Evolutionary conservation across 2,329 filamentous ascomycete species (phyloP).

Genomic region (Colletotrichum lupini): DNA sequence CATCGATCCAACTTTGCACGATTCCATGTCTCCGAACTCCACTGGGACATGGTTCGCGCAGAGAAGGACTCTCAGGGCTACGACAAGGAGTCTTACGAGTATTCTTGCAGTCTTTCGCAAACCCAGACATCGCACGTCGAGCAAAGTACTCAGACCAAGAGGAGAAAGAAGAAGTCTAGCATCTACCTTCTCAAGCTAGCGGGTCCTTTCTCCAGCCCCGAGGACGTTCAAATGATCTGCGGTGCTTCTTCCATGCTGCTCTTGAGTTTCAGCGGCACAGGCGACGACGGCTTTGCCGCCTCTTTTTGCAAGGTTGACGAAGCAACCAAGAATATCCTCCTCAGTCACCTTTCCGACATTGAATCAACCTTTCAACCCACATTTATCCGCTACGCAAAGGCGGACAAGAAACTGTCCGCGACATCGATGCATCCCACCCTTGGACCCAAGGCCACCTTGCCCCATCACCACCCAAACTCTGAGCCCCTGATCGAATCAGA

Average conservation of each 20-base stretch:
- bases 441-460: conserved; percentile 36
- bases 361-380: conserved; percentile 2
- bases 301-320: not conserved
- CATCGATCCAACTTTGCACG: conserved; percentile 25
- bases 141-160: not conserved
- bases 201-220: conserved; percentile 4
- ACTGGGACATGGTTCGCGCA: conserved; percentile 22
- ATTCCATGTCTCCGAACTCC: not conserved
- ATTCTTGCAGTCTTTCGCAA: conserved; percentile 3
- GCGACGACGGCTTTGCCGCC: not conserved
- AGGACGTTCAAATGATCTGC: not conserved
- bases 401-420: conserved; percentile 29
- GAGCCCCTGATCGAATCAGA: not conserved
- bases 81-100: conserved; percentile 34
- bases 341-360: not conserved
- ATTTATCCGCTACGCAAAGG: conserved; percentile 29
- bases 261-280: not conserved
- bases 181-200: conserved; percentile 19
- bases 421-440: conserved; percentile 34
- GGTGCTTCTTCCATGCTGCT: not conserved
- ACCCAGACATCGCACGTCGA: not conserved
- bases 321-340: not conserved
- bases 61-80: conserved; percentile 9
- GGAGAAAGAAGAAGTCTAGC: not conserved
- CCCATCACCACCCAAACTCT: conserved; percentile 38